Evolutionary conservation across 441 rosid genomes (phyloP), one percentile per base, ranked within the genome.

Genomic region (Capsella rubella): DNA sequence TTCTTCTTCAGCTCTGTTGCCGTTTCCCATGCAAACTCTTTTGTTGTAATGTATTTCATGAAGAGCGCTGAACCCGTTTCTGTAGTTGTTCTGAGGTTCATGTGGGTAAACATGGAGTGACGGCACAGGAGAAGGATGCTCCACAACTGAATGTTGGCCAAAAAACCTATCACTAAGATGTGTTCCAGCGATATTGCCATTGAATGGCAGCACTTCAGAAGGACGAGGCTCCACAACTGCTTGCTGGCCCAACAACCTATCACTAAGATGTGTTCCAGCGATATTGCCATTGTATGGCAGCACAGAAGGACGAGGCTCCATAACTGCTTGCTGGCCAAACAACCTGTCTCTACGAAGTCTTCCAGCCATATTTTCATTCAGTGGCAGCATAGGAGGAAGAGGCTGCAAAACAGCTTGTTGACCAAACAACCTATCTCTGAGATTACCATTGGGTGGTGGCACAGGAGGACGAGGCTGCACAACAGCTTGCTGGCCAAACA

Each of bases 1-100:
- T 62, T 45, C 57, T 25, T 35, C 53, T 15, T 8, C n/a, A 71
- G 13, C 58, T 45, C 46, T 73, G 49, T 73, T 45, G 14, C 57
- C 32, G 11, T 21, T 31, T 21, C 8, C 71, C 65, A 46, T 27
- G 14, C 40, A 11, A 6, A 56, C 65, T 28, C 63, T 42, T 72
- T 72, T 72, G 46, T 7, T 46, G 32, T 18, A 32, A 29, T 50
- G 42, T 18, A 25, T 14, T 58, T 45, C 47, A 31, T 45, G 46
- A 42, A 9, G 27, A 32, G 27, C n/a, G 3, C 16, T 35, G 16
- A 29, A 25, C 49, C 21, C 49, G 32, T 18, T 34, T 51, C 37
- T 58, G 28, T 51, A 31, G 49, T 32, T 34, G 29, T 74, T 31
- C 9, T 27, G 57, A 55, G 64, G 51, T 47, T 12, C 37, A 4